Evolutionary conservation across 176 grass and related monocot species (phyloP).

Genomic region (Raddia distichophylla): DNA sequence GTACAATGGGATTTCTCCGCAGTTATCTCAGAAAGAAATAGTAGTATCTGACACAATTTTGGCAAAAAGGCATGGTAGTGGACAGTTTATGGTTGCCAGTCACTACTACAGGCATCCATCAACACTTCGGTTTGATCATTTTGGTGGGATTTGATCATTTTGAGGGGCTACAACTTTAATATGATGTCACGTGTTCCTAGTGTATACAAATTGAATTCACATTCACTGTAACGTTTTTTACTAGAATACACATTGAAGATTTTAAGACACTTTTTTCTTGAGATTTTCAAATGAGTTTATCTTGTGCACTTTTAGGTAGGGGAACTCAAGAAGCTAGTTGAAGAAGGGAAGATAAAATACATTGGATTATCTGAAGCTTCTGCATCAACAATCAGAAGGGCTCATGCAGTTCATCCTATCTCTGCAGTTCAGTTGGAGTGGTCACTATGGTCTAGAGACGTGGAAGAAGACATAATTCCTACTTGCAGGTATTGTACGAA

Average conservation of each 20-base stretch:
- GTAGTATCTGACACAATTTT: no score
- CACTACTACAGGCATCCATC: background rate
- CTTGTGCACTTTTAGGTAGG: constrained; percentile 43
- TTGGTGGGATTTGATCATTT: no score
- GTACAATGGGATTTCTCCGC: background rate
- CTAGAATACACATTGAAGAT: background rate
- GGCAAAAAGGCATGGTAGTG: no score
- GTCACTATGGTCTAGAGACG: constrained; percentile 47
- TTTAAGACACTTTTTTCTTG: constrained; percentile 27
- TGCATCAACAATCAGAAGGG: constrained; percentile 44
- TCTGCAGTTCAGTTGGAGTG: constrained; percentile 45
- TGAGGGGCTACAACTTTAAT: background rate
- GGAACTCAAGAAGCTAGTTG: background rate
- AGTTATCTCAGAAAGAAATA: no score
- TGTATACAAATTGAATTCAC: background rate
- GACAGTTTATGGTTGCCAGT: background rate
- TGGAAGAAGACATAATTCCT: constrained; percentile 41
- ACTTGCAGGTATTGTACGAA: constrained; percentile 35
- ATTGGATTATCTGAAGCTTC: constrained; percentile 46
- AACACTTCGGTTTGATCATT: background rate
- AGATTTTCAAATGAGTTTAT: constrained; percentile 44
- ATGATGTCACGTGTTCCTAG: background rate
- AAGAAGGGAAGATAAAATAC: constrained; percentile 54
- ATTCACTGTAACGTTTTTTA: background rate
- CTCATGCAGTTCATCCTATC: constrained; percentile 52